phyloP scores from a whole-genome alignment of 768 basidiomycete species.

The Imleria badia region DNA sequence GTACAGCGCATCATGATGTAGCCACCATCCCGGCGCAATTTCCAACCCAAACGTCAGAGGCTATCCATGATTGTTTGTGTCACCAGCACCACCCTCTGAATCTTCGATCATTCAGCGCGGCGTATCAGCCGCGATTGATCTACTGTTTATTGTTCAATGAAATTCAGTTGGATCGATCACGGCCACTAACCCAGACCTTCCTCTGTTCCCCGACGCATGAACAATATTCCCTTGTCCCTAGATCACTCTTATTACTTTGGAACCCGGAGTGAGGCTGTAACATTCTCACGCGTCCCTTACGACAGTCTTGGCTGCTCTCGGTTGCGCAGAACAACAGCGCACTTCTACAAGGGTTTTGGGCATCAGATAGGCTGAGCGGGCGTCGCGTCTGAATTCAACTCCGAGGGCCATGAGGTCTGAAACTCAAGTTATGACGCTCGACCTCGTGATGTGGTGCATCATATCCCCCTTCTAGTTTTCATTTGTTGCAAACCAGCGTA shows the following conservation, averaged over 20 bases:
- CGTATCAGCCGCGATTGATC: too few relatives aligned
- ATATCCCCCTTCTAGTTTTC: not conserved
- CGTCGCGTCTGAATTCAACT: not conserved
- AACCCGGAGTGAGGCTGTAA: too few relatives aligned
- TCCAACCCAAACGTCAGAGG: not conserved
- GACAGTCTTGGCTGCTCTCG: not conserved
- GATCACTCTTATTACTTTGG: too few relatives aligned
- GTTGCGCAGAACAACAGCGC: not conserved
- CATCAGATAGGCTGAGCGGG: not conserved
- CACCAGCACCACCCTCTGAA: too few relatives aligned
- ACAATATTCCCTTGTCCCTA: too few relatives aligned
- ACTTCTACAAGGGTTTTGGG: not conserved
- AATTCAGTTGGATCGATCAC: too few relatives aligned
- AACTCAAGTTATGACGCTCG: too few relatives aligned
- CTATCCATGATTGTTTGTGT: not conserved
- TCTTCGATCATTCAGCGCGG: not conserved
- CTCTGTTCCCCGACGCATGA: too few relatives aligned
- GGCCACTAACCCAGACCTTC: too few relatives aligned
- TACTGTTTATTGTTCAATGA: too few relatives aligned
- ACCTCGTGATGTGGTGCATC: too few relatives aligned
- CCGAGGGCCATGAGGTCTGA: not conserved
- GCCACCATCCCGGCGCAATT: not conserved
- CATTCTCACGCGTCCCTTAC: too few relatives aligned
- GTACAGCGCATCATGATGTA: not conserved
- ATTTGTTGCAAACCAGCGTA: not conserved